Conservation (phyloP, 1,139 yeast species). For the Hansenula sp. region DNA sequence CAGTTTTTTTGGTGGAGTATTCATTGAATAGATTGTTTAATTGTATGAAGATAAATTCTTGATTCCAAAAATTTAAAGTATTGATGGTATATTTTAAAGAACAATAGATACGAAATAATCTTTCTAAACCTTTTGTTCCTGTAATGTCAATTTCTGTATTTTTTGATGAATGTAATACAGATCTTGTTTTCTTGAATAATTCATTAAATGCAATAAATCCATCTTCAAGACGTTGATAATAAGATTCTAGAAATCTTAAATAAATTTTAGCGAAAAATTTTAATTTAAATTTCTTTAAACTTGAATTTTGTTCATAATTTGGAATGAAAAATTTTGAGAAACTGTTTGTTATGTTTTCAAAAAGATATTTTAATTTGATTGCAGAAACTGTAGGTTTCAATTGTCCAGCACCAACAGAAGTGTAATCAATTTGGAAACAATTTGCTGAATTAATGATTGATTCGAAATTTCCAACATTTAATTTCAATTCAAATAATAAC, state of each 20-base stretch:
- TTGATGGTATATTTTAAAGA: conserved; percentile 50
- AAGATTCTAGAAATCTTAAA: conserved; percentile 55
- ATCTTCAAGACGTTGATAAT: conserved; percentile 45
- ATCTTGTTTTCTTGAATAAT: conserved; percentile 34
- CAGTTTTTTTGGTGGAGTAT: conserved; percentile 22
- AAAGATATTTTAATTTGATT: conserved; percentile 51
- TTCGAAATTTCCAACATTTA: conserved; percentile 53
- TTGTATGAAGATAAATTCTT: conserved; percentile 59
- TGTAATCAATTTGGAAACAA: conserved; percentile 61
- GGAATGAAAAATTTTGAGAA: conserved; percentile 33
- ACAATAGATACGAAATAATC: conserved; percentile 57
- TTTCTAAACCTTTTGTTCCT: conserved; percentile 46
- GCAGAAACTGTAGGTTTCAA: conserved; percentile 65
- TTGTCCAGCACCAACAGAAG: conserved; percentile 42
- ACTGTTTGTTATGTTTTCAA: conserved; percentile 64
- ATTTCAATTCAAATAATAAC: conserved; percentile 59
- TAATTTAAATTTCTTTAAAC: conserved; percentile 60
- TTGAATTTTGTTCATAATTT: conserved; percentile 40
- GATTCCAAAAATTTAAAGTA: conserved; percentile 58
- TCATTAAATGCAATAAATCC: conserved; percentile 45
- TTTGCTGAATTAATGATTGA: conserved; percentile 50
- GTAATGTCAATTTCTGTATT: conserved; percentile 32
- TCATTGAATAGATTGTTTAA: conserved; percentile 47
- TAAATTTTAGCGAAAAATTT: conserved; percentile 70
- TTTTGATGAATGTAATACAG: conserved; percentile 33